Evolutionary conservation across 345 rosid species (phyloP).

Genomic region (Rubroshorea leprosula): DNA sequence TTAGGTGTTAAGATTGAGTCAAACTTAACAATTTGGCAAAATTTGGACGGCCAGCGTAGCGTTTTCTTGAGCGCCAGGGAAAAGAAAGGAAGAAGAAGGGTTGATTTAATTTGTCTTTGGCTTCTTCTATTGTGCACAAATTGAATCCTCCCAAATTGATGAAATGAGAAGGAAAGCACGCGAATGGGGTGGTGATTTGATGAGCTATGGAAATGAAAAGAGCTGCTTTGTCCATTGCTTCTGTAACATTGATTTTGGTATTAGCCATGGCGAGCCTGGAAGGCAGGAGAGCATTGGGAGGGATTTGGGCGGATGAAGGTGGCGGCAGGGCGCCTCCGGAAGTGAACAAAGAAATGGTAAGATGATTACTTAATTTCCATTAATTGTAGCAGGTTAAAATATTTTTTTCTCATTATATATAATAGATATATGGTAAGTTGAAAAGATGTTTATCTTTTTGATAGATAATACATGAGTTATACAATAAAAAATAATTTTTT

Average conservation of each 20-base stretch:
- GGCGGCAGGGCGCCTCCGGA: neutral
- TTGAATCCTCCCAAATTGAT: slow-evolving; percentile 15
- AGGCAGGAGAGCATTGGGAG: neutral
- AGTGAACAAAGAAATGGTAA: slow-evolving; percentile 24
- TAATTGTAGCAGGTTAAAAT: neutral
- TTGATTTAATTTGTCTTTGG: neutral
- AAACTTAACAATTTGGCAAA: too few relatives aligned
- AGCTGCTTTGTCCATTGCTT: slow-evolving; percentile 20
- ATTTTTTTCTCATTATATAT: too few relatives aligned
- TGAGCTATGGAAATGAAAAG: slow-evolving; percentile 36
- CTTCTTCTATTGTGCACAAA: neutral
- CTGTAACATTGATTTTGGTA: slow-evolving; percentile 29
- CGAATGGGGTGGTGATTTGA: slow-evolving; percentile 24
- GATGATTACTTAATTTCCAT: neutral
- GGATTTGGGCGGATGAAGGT: slow-evolving; percentile 5
- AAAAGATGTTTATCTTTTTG: too few relatives aligned
- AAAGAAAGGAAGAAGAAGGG: neutral
- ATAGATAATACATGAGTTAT: too few relatives aligned
- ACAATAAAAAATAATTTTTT: too few relatives aligned
- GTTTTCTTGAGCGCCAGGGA: neutral
- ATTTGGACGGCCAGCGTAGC: neutral
- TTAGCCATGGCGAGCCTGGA: slow-evolving; percentile 15
- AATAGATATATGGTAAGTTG: too few relatives aligned
- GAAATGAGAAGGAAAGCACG: slow-evolving; percentile 38
- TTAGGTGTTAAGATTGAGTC: too few relatives aligned